phyloP scores from a whole-genome alignment of 768 basidiomycete genomes.

The Vararia minispora region DNA sequence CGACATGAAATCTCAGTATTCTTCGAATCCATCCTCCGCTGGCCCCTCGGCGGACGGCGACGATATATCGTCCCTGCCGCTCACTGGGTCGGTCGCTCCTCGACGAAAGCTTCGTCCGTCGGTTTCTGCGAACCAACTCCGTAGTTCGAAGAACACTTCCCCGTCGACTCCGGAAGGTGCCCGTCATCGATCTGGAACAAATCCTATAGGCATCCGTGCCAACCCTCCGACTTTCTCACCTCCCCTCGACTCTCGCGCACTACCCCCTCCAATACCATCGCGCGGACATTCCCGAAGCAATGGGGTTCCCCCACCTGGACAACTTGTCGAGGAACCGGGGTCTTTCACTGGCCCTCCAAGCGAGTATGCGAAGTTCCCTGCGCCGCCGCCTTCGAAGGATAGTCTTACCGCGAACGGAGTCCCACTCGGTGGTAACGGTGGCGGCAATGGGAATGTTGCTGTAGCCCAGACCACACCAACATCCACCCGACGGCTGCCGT shows the following conservation, averaged over 20 bases:
- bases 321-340: slow-evolving; percentile 33
- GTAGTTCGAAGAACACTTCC: slow-evolving; percentile 25
- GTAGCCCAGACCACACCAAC: slow-evolving; percentile 13
- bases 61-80: slow-evolving; percentile 37
- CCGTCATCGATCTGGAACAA: slow-evolving; percentile 61
- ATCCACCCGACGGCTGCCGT: slow-evolving; percentile 32
- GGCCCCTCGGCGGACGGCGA: slow-evolving; percentile 45
- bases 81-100: slow-evolving; percentile 45
- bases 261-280: slow-evolving; percentile 40
- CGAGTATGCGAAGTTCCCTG: slow-evolving; percentile 63
- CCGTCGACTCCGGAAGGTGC: too few species aligned
- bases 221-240: slow-evolving; percentile 29
- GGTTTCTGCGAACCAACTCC: slow-evolving; percentile 66
- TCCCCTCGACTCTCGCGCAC: slow-evolving; percentile 10
- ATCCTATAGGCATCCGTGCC: slow-evolving; percentile 38
- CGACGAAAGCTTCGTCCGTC: slow-evolving; percentile 57
- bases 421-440: too few species aligned
- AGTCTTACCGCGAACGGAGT: slow-evolving; percentile 20
- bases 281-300: slow-evolving; percentile 33
- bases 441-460: too few species aligned
- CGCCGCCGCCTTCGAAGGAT: slow-evolving; percentile 36
- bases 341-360: slow-evolving; percentile 53
- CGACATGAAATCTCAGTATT: slow-evolving; percentile 57
- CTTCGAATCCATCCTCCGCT: slow-evolving; percentile 33
- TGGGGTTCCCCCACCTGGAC: slow-evolving; percentile 25